Evolutionary conservation across 805 yeast genomes (phyloP).

Genomic region (Wickerhamomyces bovis): DNA sequence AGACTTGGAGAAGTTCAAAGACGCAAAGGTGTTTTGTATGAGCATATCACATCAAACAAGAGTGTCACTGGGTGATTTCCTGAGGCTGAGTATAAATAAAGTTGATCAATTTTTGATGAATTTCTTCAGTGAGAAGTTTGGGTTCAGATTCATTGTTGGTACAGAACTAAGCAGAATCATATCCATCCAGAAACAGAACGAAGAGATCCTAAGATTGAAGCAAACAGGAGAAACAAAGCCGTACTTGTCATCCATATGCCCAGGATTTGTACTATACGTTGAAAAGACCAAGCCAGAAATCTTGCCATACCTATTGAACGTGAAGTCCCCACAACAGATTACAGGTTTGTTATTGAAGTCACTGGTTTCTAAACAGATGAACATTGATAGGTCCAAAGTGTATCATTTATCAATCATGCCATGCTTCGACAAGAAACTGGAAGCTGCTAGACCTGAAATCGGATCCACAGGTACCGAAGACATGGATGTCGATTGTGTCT

Average conservation of each 20-base stretch:
- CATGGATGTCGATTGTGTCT: constrained; percentile 85
- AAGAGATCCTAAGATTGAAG: constrained; percentile 24
- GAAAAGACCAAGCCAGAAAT: constrained; percentile 92
- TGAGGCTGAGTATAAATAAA: constrained; percentile 41
- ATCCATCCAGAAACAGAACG: constrained; percentile 46
- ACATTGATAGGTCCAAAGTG: constrained; percentile 30
- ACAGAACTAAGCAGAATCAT: constrained; percentile 75
- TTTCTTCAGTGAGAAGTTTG: constrained; percentile 53
- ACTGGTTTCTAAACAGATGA: constrained; percentile 32
- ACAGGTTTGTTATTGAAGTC: constrained; percentile 75
- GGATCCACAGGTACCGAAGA: constrained; percentile 15
- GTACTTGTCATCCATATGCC: constrained; percentile 67
- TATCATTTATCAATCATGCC: constrained; percentile 93
- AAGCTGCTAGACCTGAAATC: constrained; percentile 80
- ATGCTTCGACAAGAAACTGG: constrained; percentile 93
- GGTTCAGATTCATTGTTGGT: constrained; percentile 74
- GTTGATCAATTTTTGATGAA: constrained; percentile 58
- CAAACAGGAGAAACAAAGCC: constrained; percentile 3
- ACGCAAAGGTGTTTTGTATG: constrained; percentile 50
- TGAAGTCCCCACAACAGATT: constrained; percentile 90
- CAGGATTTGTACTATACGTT: constrained; percentile 94
- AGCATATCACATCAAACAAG: constrained; percentile 85
- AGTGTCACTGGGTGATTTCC: constrained; percentile 72
- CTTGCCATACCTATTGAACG: constrained; percentile 60
- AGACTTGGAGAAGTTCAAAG: constrained; percentile 37